Base-by-base conservation (phyloP, 2,329 filamentous ascomycete species). In the Monilinia aucupariae region DNA sequence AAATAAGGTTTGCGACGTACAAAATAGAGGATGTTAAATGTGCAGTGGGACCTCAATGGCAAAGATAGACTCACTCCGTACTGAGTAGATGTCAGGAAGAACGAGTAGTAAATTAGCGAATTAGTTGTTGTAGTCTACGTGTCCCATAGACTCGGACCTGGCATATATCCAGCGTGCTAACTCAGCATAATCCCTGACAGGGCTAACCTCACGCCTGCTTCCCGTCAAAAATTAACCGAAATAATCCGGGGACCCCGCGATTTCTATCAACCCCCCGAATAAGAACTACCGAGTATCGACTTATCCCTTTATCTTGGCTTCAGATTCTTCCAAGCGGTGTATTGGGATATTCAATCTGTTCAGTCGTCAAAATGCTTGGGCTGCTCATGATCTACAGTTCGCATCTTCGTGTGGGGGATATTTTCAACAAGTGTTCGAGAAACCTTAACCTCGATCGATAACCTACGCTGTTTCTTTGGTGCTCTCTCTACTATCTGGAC, bases 391-490 rank as follows among this genome's bases (percentile, higher is more conserved):
- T 61, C 39, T 13, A 27, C 37, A n/a, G 1, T 13, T 1, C 54
- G 15, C 49, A 34, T 61, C 39, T 4, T 54, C 2, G 41, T 54
- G 39, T 53, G 27, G n/a, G 13, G 37, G 47, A n/a, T n/a, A n/a
- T n/a, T n/a, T n/a, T n/a, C 59, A 20, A 54, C 49, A 17, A 54
- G 49, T 47, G 34, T 58, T 47, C 51, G 58, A 50, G 60, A 43
- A 10, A 62, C 34, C 15, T 27, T 50, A n/a, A 58, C 47, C 22
- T 56, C 60, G 0, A 37, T 56, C 50, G 58, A 79, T 64, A 77
- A 79, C 64, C 75, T 75, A n/a, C 80, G 80, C 1, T 80, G 78
- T 63, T 79, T 80, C 70, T 73, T 80, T 17, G 77, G 79, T 27
- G 75, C 79, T 47, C 74, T 80, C 61, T 49, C 53, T 25, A 62